Evolutionary conservation across 2,329 filamentous ascomycete genomes (phyloP).

Genomic region (Davidsoniella neocaledoniae): DNA sequence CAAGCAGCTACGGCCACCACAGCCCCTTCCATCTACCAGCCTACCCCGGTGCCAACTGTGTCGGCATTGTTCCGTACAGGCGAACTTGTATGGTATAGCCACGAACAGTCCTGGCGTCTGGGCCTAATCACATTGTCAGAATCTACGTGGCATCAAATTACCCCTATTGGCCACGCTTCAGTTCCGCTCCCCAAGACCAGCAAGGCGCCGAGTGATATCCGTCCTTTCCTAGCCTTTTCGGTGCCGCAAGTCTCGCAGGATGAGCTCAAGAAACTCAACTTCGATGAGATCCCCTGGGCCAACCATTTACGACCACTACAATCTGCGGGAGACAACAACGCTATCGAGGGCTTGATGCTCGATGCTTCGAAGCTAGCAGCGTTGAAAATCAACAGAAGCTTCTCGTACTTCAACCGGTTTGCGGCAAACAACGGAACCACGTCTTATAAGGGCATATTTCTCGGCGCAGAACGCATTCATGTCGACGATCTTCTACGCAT

Average conservation of each 20-base stretch:
- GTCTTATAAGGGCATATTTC: slow-evolving; percentile 30
- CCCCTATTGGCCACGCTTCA: slow-evolving; percentile 25
- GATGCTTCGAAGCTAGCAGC: slow-evolving; percentile 36
- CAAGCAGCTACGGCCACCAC: neutral
- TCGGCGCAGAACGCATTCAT: slow-evolving; percentile 33
- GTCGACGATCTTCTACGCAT: slow-evolving; percentile 33
- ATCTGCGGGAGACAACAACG: slow-evolving; percentile 19
- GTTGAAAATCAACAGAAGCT: slow-evolving; percentile 30
- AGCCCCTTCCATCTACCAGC: slow-evolving; percentile 3
- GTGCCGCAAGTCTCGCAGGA: slow-evolving; percentile 27
- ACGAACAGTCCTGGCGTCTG: slow-evolving; percentile 30
- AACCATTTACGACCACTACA: slow-evolving; percentile 19
- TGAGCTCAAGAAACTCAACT: slow-evolving; percentile 23
- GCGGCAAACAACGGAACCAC: slow-evolving; percentile 20
- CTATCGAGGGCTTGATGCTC: slow-evolving; percentile 27
- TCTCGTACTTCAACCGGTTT: slow-evolving; percentile 29
- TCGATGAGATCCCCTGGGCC: slow-evolving; percentile 29
- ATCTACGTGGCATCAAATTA: slow-evolving; percentile 21
- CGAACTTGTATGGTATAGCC: slow-evolving; percentile 35
- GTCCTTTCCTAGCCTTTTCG: slow-evolving; percentile 35
- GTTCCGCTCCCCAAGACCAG: slow-evolving; percentile 23
- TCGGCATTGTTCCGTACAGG: slow-evolving; percentile 28
- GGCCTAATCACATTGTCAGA: slow-evolving; percentile 25
- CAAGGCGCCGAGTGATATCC: slow-evolving; percentile 26
- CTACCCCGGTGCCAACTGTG: slow-evolving; percentile 12